Percentiles rank a stretch among this genome's conserved stretches.
These are phyloP conservation scores for Elsinoe ampelina DNA, from an alignment of 2,329 filamentous ascomycete genomes.

Conservation along the genomic window DNA sequence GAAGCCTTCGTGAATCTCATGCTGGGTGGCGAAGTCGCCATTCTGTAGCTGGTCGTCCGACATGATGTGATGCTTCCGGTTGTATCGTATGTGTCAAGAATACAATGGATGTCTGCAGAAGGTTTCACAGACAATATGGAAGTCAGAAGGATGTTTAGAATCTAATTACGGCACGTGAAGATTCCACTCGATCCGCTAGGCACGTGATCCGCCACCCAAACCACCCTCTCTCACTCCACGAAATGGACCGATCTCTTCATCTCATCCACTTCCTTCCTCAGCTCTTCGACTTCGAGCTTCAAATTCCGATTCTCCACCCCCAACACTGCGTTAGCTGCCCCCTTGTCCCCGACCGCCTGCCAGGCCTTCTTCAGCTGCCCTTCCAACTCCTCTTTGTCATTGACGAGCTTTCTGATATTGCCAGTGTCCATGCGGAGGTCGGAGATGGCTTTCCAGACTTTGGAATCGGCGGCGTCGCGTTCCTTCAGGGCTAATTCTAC, in stretches of 20 bases:
- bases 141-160: no score
- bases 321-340: slow-evolving; percentile 3
- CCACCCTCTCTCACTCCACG: neutral
- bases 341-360: neutral
- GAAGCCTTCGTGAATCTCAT: neutral
- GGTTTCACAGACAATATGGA: no score
- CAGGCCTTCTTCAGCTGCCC: slow-evolving; percentile 6
- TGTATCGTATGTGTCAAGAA: neutral
- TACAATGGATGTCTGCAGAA: neutral
- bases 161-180: neutral
- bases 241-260: neutral
- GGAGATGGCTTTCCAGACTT: no score
- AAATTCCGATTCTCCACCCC: slow-evolving; percentile 23
- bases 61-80: neutral
- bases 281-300: slow-evolving; percentile 43
- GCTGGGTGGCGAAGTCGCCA: neutral
- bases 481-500: no score
- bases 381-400: neutral
- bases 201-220: no score
- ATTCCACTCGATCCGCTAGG: neutral
- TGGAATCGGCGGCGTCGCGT: no score
- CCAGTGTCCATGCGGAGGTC: no score
- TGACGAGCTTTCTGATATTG: neutral
- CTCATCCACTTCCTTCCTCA: slow-evolving; percentile 43
- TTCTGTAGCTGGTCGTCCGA: neutral